Evolutionary conservation across 2,329 filamentous ascomycete species (phyloP), one percentile per base, ranked within the genome.

Genomic region (Colletotrichum truncatum): DNA sequence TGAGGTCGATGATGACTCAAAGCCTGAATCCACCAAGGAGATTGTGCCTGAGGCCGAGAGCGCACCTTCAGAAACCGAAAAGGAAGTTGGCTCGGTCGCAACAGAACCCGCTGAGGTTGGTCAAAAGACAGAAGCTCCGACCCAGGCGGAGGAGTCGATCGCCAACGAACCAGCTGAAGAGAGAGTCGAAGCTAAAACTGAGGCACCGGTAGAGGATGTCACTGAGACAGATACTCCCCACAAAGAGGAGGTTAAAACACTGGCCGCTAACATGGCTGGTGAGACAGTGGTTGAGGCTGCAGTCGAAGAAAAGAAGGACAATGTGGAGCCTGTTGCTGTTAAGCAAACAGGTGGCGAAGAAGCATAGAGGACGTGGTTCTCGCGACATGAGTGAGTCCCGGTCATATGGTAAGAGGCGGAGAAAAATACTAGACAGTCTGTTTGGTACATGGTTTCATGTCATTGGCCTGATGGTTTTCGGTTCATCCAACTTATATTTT

Each of bases 251-350:
- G 52, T 67, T 18, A 78, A 82, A 72, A 78, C 78, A 0, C 71
- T 82, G 16, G 79, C 73, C 23, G 72, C 76, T 10, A 82, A 83
- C 67, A 78, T 73, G 53, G 81, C 81, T 6, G 81, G 81, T 3
- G 81, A 83, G 71, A 76, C 77, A 30, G 73, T 84, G n/a, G 68
- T 81, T 9, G 75, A 79, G 63, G 76, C 78, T 3, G 73, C 73
- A 23, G 67, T 83, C 11, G 70, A 77, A 55, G 76, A 78, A 69
- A 73, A 74, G 41, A 72, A 75, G 52, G 75, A 73, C 28, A 75
- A 73, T 60, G 69, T 80, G 51, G 73, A 81, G 66, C 77, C 78
- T 11, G 71, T 77, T 32, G 72, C 73, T 23, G 75, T 77, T 6
- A 71, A 77, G 52, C 77, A 81, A 36, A 63, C 51, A 18, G 66